These are phyloP conservation scores for Petasospora rhodanensis DNA, from an alignment of 1,139 yeast genomes.

Conservation along the genomic window DNA sequence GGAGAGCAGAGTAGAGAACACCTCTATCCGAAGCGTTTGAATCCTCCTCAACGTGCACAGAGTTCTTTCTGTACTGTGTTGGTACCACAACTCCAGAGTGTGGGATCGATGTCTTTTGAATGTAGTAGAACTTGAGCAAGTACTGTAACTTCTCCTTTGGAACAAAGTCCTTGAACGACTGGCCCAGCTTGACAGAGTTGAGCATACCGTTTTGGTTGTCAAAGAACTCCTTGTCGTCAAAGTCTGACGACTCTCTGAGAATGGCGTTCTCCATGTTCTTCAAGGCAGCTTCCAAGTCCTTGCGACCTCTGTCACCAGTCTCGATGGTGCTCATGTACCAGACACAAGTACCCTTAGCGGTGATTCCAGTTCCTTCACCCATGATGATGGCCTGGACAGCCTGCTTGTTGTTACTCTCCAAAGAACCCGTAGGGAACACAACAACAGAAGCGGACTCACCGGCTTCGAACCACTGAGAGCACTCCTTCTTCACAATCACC, in stretches of 20 bases:
- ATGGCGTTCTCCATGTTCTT: conserved; percentile 75
- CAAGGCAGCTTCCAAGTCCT: conserved; percentile 77
- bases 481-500: conserved; percentile 79
- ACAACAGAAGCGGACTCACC: conserved; percentile 82
- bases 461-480: conserved; percentile 87
- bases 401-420: conserved; percentile 58
- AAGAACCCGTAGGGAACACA: conserved; percentile 87
- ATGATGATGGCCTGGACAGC: conserved; percentile 85
- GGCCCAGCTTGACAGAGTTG: conserved; percentile 81
- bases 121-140: conserved; percentile 72
- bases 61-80: conserved; percentile 31
- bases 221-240: conserved; percentile 33
- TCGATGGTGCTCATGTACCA: conserved; percentile 88
- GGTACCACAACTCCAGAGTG: conserved; percentile 43
- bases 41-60: conserved; percentile 13
- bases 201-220: conserved; percentile 55
- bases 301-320: conserved; percentile 63
- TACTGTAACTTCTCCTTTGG: conserved; percentile 77
- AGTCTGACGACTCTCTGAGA: conserved; percentile 66
- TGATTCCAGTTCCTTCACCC: conserved; percentile 87
- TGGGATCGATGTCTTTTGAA: conserved; percentile 63
- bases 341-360: conserved; percentile 82
- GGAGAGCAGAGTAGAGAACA: conserved; percentile 64
- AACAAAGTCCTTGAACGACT: conserved; percentile 75
- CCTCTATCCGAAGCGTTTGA: conserved; percentile 37